A percentile compares a stretch with the other conserved stretches of the same genome.
Conservation (phyloP, 2,329 filamentous ascomycete genomes). For the Nothomitra cinnamomea region DNA sequence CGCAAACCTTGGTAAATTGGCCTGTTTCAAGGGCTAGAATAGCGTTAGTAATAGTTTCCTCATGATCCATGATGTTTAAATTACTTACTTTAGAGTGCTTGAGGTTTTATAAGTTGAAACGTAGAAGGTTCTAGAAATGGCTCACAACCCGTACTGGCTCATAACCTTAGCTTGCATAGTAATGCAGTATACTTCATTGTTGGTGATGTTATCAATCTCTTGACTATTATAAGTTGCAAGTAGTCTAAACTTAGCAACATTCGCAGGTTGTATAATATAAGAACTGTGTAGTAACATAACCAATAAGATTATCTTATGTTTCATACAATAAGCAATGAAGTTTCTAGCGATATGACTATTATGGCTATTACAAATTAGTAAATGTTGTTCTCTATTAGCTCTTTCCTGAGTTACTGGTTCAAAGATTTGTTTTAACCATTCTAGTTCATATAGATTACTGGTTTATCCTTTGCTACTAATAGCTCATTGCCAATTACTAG, state of each 20-base stretch:
- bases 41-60: too few relatives aligned
- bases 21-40: too few relatives aligned
- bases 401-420: background rate
- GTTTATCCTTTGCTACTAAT: background rate
- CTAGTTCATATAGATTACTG: background rate
- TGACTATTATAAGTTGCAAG: background rate
- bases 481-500: background rate
- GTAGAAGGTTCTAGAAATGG: too few relatives aligned
- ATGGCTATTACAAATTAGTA: background rate
- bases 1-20: too few relatives aligned
- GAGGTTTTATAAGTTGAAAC: too few relatives aligned
- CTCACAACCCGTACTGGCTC: too few relatives aligned
- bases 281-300: background rate
- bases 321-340: slow-evolving; percentile 3
- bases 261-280: background rate
- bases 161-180: too few relatives aligned
- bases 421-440: background rate
- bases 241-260: background rate
- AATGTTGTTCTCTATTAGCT: background rate
- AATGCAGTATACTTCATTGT: background rate
- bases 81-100: too few relatives aligned
- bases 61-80: too few relatives aligned
- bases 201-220: background rate
- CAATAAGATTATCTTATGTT: background rate
- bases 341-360: background rate